Conservation (phyloP, 306 rosid species). For the Castanopsis chinensis region DNA sequence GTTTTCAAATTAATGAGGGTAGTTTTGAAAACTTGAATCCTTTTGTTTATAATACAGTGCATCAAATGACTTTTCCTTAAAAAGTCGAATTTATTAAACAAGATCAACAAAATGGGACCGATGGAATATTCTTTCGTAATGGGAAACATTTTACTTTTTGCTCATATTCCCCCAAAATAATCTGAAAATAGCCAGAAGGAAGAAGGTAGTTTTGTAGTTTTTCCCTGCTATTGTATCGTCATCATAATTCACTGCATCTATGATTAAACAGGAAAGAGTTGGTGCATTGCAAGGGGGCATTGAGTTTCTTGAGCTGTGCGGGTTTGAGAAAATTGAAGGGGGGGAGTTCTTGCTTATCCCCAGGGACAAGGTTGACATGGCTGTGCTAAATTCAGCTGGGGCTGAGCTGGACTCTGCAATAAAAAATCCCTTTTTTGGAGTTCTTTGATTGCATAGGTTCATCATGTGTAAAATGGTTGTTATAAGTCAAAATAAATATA, state of each 20-base stretch:
- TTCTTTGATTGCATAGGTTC: conserved; percentile 40
- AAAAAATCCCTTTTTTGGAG: conserved; percentile 92
- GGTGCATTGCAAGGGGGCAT: conserved; percentile 79
- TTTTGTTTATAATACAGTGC: too few species aligned
- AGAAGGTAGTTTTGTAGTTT: too few species aligned
- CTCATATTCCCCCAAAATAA: too few species aligned
- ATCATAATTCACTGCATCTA: background rate
- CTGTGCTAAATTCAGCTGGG: conserved; percentile 81
- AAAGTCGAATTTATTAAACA: too few species aligned
- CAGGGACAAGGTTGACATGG: conserved; percentile 69
- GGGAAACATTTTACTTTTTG: too few species aligned
- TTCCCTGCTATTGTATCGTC: background rate
- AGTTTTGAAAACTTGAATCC: too few species aligned
- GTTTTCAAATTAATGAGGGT: too few species aligned
- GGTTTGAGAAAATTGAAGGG: conserved; percentile 76
- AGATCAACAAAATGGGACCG: too few species aligned
- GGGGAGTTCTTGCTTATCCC: conserved; percentile 74
- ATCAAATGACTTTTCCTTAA: too few species aligned
- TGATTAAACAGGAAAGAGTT: conserved; percentile 75
- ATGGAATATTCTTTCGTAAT: too few species aligned
- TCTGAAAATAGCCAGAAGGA: too few species aligned
- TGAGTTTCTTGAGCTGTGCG: conserved; percentile 89
- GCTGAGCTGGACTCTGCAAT: conserved; percentile 88
- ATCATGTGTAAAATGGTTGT: conserved; percentile 13
- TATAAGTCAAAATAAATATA: background rate